Evolutionary conservation across 1,284 basidiomycete species (phyloP), one percentile per base, ranked within the genome.

Genomic region (Cryptococcus deneoformans): DNA sequence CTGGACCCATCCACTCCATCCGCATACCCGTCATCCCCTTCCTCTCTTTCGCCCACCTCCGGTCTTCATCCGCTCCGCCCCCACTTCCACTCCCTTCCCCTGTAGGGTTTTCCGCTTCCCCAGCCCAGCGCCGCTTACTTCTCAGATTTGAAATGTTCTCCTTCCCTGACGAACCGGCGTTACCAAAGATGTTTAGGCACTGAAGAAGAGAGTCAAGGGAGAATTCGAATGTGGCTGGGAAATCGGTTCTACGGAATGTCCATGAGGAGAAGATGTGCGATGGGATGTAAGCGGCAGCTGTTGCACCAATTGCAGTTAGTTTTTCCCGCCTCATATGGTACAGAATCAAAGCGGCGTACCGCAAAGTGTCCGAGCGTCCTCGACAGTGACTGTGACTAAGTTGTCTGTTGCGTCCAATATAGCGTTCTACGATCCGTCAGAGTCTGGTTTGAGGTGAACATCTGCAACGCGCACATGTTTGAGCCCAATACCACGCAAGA

Each of bases 111-210:
- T 70, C 68, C 2, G 63, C 81, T 34, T 84, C 83, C 1, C 79
- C 82, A n/a, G 79, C 77, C 71, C 72, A 77, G 8, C 69, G 58
- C 55, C 70, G 53, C 43, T 63, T 65, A 10, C 55, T 49, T 12
- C 58, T 54, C 24, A 48, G 58, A 12, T 55, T 54, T 2, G 45
- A 43, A 12, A 42, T 39, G 12, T 16, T 40, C 35, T 10, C 44
- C 29, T 42, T 35, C 20, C 29, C 44, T 42, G 8, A 52, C 69
- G 71, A 46, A 14, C 79, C 79, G 1, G 89, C 89, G 6, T 90
- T 90, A 10, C 93, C 92, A 68, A 94, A 96, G 56, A 96, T 87
- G 72, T 94, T 92, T 45, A 97, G 82, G 67, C 90, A 93, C 67
- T 94, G 91, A 56, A 95, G 83, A 54, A 95, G 79, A 0, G 87